Conservation (phyloP, 2,329 filamentous ascomycete species). For the Fusarium sp. region DNA sequence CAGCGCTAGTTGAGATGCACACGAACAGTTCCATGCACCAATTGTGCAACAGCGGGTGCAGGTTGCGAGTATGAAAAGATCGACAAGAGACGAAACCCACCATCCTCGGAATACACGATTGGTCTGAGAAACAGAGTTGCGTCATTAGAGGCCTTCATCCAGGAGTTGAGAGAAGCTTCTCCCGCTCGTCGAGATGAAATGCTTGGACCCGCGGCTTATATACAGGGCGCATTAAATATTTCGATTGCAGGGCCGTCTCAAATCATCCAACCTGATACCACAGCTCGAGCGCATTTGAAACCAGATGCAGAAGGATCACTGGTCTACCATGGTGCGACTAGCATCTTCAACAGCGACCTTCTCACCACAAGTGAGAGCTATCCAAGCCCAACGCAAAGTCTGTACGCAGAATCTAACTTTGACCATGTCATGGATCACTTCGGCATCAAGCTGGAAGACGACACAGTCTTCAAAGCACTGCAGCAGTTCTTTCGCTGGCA, state of each 20-base stretch:
- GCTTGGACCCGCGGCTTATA: background rate
- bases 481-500: conserved; percentile 12
- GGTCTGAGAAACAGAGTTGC: background rate
- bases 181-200: background rate
- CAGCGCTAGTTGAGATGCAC: background rate
- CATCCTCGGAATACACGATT: background rate
- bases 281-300: background rate
- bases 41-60: background rate
- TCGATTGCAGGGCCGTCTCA: background rate
- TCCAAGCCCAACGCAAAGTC: background rate
- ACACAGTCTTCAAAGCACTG: background rate
- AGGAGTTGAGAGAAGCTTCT: background rate
- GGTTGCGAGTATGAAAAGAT: background rate
- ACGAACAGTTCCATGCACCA: background rate
- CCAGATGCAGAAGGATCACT: conserved; percentile 2
- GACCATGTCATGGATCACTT: conserved; percentile 3
- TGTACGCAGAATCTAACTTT: background rate
- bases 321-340: background rate
- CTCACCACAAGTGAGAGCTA: background rate
- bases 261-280: background rate
- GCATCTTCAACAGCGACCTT: background rate
- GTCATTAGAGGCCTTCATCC: background rate
- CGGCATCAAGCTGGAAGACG: background rate
- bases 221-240: background rate
- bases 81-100: conserved; percentile 3